Evolutionary conservation across 768 basidiomycete species (phyloP).

Genomic region (Trametes coccinea): DNA sequence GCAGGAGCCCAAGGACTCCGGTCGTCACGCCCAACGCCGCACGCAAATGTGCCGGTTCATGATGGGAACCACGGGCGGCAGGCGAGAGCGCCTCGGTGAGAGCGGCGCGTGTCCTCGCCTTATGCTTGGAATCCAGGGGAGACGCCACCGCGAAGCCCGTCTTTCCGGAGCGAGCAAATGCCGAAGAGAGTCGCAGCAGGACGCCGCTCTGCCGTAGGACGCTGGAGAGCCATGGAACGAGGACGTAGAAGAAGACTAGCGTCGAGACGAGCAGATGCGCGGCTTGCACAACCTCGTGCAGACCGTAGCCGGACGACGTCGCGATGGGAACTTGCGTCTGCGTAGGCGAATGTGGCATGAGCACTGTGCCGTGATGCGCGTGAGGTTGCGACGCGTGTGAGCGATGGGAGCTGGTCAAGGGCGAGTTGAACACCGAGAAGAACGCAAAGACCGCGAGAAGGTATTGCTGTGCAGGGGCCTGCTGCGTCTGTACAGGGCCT

Average conservation of each 20-base stretch:
- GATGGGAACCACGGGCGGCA: slow-evolving; percentile 34
- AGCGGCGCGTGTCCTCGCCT: slow-evolving; percentile 24
- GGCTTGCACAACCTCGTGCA: slow-evolving; percentile 56
- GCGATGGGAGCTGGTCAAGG: slow-evolving; percentile 48
- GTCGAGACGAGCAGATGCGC: slow-evolving; percentile 69
- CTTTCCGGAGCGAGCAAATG: neutral
- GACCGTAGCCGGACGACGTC: slow-evolving; percentile 40
- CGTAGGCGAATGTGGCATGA: slow-evolving; percentile 38
- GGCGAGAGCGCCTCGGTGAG: slow-evolving; percentile 38
- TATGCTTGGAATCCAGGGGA: slow-evolving; percentile 6
- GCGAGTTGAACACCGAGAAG: slow-evolving; percentile 85
- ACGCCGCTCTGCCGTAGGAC: slow-evolving; percentile 19
- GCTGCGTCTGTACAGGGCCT: slow-evolving; percentile 15
- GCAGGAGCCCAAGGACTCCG: slow-evolving; percentile 39
- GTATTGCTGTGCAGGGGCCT: slow-evolving; percentile 51
- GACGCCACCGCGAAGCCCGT: neutral
- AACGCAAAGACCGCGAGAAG: slow-evolving; percentile 81
- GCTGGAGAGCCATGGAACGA: slow-evolving; percentile 48
- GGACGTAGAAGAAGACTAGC: slow-evolving; percentile 58
- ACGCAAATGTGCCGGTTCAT: slow-evolving; percentile 43
- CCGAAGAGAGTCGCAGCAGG: slow-evolving; percentile 11
- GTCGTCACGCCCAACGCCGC: slow-evolving; percentile 41
- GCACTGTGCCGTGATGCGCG: slow-evolving; percentile 59
- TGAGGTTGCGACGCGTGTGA: slow-evolving; percentile 27
- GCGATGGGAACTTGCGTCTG: slow-evolving; percentile 26